phyloP scores from a whole-genome alignment of 1,284 basidiomycete species.

The Trichosporon inkin region DNA sequence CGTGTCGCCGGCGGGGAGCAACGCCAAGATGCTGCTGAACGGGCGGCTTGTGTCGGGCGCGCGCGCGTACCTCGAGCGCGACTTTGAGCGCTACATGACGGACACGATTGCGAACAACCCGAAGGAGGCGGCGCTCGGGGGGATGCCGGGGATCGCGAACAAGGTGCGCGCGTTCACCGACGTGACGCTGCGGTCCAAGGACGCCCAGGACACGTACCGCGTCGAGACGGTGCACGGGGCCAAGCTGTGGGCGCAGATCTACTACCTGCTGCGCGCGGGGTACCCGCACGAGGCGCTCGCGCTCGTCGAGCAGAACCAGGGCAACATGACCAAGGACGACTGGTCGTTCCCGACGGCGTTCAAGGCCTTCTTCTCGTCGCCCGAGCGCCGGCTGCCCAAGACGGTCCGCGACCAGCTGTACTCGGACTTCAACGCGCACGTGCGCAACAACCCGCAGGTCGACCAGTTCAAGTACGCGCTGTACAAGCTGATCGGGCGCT shows the following conservation, averaged over 20 bases:
- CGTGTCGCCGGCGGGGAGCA: slow-evolving; percentile 31
- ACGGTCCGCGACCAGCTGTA: slow-evolving; percentile 77
- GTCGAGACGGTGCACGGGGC: slow-evolving; percentile 81
- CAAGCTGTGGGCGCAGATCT: slow-evolving; percentile 88
- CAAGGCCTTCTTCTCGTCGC: slow-evolving; percentile 77
- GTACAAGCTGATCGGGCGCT: slow-evolving; percentile 90
- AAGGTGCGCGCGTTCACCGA: slow-evolving; percentile 81
- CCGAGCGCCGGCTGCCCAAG: slow-evolving; percentile 72
- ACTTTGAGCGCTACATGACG: slow-evolving; percentile 78
- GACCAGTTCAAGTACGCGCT: slow-evolving; percentile 95
- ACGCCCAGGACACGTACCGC: slow-evolving; percentile 75
- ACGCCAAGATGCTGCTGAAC: slow-evolving; percentile 29
- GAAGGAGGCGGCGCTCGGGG: slow-evolving; percentile 81
- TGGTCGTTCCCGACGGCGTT: slow-evolving; percentile 78
- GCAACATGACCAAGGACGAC: slow-evolving; percentile 74
- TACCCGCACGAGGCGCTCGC: slow-evolving; percentile 73
- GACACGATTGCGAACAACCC: slow-evolving; percentile 77
- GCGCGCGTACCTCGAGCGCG: slow-evolving; percentile 58
- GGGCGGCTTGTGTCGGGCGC: slow-evolving; percentile 41
- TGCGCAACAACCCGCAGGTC: slow-evolving; percentile 70
- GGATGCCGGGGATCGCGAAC: slow-evolving; percentile 83
- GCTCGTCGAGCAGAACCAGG: slow-evolving; percentile 68
- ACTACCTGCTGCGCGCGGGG: slow-evolving; percentile 84
- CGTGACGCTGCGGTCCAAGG: slow-evolving; percentile 57
- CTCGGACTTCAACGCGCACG: slow-evolving; percentile 85